phyloP scores from a whole-genome alignment of 2,329 filamentous ascomycete species.

The Tolypocladium tropicale region DNA sequence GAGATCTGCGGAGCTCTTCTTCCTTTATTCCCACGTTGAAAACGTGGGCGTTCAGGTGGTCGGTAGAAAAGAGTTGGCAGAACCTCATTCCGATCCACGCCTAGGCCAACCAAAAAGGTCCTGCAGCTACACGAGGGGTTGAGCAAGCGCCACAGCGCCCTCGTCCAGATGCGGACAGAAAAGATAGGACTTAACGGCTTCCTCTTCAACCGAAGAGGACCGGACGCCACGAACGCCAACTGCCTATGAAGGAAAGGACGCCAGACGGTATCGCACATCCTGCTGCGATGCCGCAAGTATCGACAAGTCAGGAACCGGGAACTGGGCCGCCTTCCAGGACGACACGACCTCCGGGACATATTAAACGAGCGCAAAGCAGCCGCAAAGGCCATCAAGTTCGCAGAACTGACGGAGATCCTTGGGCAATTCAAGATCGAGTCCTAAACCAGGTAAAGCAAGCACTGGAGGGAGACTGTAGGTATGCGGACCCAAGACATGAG shows the following conservation, averaged over 20 bases:
- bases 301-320: background rate
- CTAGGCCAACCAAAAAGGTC: no score
- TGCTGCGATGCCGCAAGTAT: slow-evolving; percentile 2
- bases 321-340: background rate
- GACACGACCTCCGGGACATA: slow-evolving; percentile 3
- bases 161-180: slow-evolving; percentile 1
- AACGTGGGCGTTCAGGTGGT: no score
- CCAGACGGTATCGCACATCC: slow-evolving; percentile 5
- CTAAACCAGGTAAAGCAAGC: background rate
- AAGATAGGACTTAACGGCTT: slow-evolving; percentile 5
- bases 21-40: no score
- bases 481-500: background rate
- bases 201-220: slow-evolving; percentile 7
- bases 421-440: background rate
- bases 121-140: slow-evolving; percentile 3
- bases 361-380: slow-evolving; percentile 6
- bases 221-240: slow-evolving; percentile 1
- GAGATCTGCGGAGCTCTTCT: no score
- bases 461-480: background rate
- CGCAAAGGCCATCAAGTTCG: slow-evolving; percentile 6
- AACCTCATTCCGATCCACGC: no score
- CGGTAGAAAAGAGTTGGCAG: no score
- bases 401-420: slow-evolving; percentile 6
- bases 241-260: slow-evolving; percentile 3
- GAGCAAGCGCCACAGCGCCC: slow-evolving; percentile 1